Evolutionary conservation across 495 filamentous ascomycete genomes (phyloP), one percentile per base, ranked within the genome.

Genomic region (Aspergillus campestris): DNA sequence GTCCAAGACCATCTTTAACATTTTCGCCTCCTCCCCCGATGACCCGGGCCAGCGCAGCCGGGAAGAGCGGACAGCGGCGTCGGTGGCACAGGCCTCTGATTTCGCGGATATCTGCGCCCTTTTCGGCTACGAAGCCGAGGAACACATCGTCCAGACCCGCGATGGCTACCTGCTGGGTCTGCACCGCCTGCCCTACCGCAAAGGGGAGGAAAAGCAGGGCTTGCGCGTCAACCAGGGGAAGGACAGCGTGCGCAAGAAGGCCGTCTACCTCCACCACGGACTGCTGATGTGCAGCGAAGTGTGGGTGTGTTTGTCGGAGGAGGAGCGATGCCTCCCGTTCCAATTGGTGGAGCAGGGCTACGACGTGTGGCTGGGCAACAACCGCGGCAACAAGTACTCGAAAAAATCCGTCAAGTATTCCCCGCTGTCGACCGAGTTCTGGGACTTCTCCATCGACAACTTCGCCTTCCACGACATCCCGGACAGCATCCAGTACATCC

Each of bases 201-300:
- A 81, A 45, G 88, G 86, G 1, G 86, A 91, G 57, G 89, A 95
- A 0, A 86, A 91, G 57, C 89, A 95, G 48, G 74, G 79, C 30
- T 66, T 69, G 32, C 52, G 51, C 1, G 82, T 92, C 55, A 94
- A 94, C 58, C 67, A 77, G 34, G 86, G 87, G 3, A 66, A 79
- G 3, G 69, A 71, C n/a, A 82, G 83, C 55, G 48, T 86, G 11
- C 75, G 73, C 64, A 95, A 94, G 67, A 86, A 82, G 47, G 86
- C 96, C 8, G 84, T 95, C 7, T 98, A 97, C 63, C 70, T 98
- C 50, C 92, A 98, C 64, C 92, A 98, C 65, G 92, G 92, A 15
- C 73, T 98, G 42, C 73, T 98, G 46, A 98, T 98, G 92, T 95
- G 94, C 63, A 95, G 89, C 63, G 92, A 98, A 67, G 92, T 97